Evolutionary conservation across 805 yeast genomes (phyloP).

Genomic region (Vanderwaltozyma yarrowii): DNA sequence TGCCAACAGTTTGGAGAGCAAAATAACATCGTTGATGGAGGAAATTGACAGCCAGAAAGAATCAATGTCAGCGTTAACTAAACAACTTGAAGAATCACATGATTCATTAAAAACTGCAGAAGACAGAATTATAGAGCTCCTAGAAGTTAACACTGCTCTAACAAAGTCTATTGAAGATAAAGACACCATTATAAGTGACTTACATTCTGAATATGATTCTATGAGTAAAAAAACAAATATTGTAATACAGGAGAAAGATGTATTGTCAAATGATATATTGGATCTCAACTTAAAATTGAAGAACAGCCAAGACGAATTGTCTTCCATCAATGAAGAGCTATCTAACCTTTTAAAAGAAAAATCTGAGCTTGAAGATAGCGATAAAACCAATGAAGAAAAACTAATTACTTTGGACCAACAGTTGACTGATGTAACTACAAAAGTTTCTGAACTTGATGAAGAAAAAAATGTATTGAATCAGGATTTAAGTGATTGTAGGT

Average conservation of each 20-base stretch:
- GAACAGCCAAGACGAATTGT: too few species aligned
- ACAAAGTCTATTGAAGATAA: background rate
- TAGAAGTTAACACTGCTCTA: background rate
- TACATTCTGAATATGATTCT: background rate
- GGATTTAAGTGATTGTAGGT: too few species aligned
- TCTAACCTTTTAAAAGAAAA: too few species aligned
- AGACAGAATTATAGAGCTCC: background rate
- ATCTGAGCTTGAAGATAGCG: too few species aligned
- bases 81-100: background rate
- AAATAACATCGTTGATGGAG: background rate
- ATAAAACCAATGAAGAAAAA: too few species aligned
- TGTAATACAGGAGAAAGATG: background rate
- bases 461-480: too few species aligned
- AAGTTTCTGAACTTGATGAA: too few species aligned
- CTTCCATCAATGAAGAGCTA: too few species aligned
- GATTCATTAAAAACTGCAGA: background rate
- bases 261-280: too few species aligned
- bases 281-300: too few species aligned
- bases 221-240: background rate
- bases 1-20: slow-evolving; percentile 1
- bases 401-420: too few species aligned
- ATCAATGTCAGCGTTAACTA: background rate
- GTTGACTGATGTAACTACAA: too few species aligned
- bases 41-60: background rate
- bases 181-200: background rate